Evolutionary conservation across 208 protist species (phyloP).

Genomic region (Trypanosoma vivax): DNA sequence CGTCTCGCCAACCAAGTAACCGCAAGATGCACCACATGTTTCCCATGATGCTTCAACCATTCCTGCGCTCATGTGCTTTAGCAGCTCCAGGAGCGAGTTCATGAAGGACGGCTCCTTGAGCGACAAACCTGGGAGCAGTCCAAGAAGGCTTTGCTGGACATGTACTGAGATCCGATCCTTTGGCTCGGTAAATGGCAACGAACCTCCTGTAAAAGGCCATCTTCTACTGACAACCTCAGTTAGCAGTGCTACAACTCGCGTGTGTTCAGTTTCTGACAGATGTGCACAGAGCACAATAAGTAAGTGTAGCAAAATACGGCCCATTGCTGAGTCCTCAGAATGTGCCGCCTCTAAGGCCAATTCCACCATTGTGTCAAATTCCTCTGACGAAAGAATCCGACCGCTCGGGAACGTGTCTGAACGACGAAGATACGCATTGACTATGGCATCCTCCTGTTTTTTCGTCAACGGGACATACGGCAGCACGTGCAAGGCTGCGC

Average conservation of each 20-base stretch:
- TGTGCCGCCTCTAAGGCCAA: background rate
- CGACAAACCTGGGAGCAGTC: too few relatives aligned
- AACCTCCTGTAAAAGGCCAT: slow-evolving; percentile 1
- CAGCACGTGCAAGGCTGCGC: slow-evolving; percentile 13
- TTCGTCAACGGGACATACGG: slow-evolving; percentile 1
- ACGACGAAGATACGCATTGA: slow-evolving; percentile 14
- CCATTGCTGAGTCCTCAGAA: background rate
- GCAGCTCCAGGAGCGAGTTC: slow-evolving; percentile 4
- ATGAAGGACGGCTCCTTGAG: background rate
- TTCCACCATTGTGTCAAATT: slow-evolving; percentile 13
- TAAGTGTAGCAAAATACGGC: slow-evolving; percentile 7
- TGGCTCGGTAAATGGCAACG: too few relatives aligned
- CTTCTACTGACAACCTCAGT: slow-evolving; percentile 6
- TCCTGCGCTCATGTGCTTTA: slow-evolving; percentile 2
- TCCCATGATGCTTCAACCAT: slow-evolving; percentile 19
- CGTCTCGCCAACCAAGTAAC: background rate
- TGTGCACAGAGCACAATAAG: slow-evolving; percentile 8
- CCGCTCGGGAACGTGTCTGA: background rate
- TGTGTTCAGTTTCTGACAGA: slow-evolving; percentile 8
- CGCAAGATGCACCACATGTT: background rate
- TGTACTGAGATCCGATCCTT: background rate
- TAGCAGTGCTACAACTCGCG: slow-evolving; percentile 8
- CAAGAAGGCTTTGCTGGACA: background rate
- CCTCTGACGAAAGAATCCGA: slow-evolving; percentile 7
- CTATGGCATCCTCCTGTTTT: slow-evolving; percentile 6